These are phyloP conservation scores for Rhizopus delemar DNA, from an alignment of 371 early-diverging fungal genomes.

Conservation along the genomic window DNA sequence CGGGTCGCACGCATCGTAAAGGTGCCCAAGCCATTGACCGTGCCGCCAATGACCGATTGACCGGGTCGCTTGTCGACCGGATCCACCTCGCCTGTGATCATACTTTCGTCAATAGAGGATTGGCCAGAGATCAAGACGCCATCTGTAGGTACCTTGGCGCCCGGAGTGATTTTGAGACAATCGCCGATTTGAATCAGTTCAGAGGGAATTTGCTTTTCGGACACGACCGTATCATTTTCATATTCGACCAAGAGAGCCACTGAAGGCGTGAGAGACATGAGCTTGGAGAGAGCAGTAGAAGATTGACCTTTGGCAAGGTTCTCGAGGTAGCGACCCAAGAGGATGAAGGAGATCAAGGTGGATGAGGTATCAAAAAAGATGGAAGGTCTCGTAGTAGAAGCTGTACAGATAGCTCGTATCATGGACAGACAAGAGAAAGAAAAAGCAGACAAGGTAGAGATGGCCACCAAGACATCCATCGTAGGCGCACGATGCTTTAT, in stretches of 20 bases:
- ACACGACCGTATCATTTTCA: conserved; percentile 30
- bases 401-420: conserved; percentile 15
- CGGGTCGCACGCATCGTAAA: conserved; percentile 73
- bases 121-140: conserved; percentile 84
- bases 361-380: conserved; percentile 94
- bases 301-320: conserved; percentile 94
- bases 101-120: conserved; percentile 93
- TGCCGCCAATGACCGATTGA: conserved; percentile 84
- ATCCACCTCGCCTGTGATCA: conserved; percentile 97
- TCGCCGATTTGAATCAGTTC: conserved; percentile 88
- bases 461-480: conserved; percentile 92
- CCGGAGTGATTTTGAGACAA: conserved; percentile 83
- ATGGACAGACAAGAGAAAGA: conserved; percentile 71
- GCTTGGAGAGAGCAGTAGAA: conserved; percentile 82
- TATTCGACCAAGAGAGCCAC: conserved; percentile 40
- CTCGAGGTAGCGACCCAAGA: conserved; percentile 88
- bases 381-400: conserved; percentile 51
- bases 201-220: conserved; percentile 77
- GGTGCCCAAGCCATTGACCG: conserved; percentile 84
- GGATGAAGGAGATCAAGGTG: conserved; percentile 88
- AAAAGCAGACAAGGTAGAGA: conserved; percentile 89
- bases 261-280: conserved; percentile 85
- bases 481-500: conserved; percentile 80
- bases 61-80: conserved; percentile 80
- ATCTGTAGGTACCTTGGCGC: conserved; percentile 94